Base-by-base conservation (phyloP, 2,329 filamentous ascomycete genomes). In the Xylaria sp. region DNA sequence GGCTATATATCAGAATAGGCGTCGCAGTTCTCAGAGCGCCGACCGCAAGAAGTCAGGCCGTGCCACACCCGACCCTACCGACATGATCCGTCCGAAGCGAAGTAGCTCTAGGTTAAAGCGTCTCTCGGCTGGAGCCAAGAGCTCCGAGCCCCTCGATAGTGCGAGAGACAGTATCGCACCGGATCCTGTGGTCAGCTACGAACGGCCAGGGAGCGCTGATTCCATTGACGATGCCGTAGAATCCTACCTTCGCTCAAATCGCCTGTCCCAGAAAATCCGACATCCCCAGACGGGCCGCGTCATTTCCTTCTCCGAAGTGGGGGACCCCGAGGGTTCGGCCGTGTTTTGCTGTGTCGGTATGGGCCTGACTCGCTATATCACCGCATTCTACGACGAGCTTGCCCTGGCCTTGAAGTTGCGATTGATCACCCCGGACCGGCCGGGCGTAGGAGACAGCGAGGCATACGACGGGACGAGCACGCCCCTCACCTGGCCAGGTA, bases 321-420 rank as follows among this genome's bases (percentile, higher is more conserved):
- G 96, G 14, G 94, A 98, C 78, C 90, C 94, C 0, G 89, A 95
- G 51, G 96, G 96, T 1, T 95, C 92, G 72, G 95, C 94, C 2
- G 93, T 99, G 1, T 94, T 99, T 74, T 97, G 96, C 78, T 99
- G 96, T 76, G 94, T 99, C 2, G 96, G 96, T 21, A 99, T 99
- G 96, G 96, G 96, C 0, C 81, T 99, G 75, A 99, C 96, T 11
- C 89, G 96, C 80, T 99, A 96, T 78, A 92, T 99, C 68, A 98
- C 93, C 69, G 94, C 94, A 0, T 99, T 99, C 78, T 99, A 98
- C 77, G 96, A 99, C 78, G 96, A 99, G 79, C 84, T 99, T 61
- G 96, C 96, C 2, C 83, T 93, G 75, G 97, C 94, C 0, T 83
- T 99, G 67, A 96, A 93, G 78, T 82, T 99, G 65, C 89, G 96